Evolutionary conservation across 2,329 filamentous ascomycete genomes (phyloP).

Genomic region (Aureobasidium sp.): DNA sequence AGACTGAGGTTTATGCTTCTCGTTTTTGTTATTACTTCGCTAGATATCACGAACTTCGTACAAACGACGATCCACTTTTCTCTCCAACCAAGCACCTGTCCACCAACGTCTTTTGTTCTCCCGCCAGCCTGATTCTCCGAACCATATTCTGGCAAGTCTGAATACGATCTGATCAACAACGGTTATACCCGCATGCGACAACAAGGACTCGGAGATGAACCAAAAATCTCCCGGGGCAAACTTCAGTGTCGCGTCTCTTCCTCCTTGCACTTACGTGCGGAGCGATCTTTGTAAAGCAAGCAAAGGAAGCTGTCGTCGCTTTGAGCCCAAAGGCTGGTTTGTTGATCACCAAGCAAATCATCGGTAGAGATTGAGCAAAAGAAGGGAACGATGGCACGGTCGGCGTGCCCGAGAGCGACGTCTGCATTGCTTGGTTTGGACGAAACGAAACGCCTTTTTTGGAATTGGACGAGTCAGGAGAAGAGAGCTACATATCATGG

Average conservation of each 20-base stretch:
- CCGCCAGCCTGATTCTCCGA: neutral
- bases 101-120: neutral
- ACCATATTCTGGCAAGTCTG: neutral
- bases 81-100: neutral
- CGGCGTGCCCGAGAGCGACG: constrained; percentile 2
- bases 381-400: neutral
- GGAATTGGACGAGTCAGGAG: neutral
- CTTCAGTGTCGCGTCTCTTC: neutral
- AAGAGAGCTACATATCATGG: neutral
- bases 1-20: neutral
- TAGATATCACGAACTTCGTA: neutral
- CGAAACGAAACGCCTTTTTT: neutral
- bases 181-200: neutral
- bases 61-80: neutral
- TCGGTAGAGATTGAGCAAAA: neutral
- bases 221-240: neutral
- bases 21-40: neutral
- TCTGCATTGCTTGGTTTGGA: neutral
- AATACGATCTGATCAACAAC: neutral
- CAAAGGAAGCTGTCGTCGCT: neutral
- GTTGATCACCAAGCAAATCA: neutral
- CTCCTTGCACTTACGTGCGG: neutral
- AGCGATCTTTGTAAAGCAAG: too few species aligned
- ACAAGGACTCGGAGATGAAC: neutral
- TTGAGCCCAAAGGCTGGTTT: neutral